Percentiles rank a stretch among this genome's conserved stretches.
Evolutionary conservation across 2,329 filamentous ascomycete genomes (phyloP).

Genomic region (Amauroascus niger): DNA sequence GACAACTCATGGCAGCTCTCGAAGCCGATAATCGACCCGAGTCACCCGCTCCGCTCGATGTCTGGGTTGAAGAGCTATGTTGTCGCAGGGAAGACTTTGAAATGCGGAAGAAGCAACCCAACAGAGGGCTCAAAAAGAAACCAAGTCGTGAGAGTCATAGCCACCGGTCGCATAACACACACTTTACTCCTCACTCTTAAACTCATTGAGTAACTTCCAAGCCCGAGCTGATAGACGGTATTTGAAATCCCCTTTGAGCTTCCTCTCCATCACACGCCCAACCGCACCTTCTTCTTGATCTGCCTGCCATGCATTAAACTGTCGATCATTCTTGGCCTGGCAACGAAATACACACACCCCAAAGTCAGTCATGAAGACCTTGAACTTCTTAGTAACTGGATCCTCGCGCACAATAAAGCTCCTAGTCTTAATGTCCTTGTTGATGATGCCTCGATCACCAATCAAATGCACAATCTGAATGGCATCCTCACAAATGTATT

Average conservation of each 20-base stretch:
- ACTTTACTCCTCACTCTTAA: too few species aligned
- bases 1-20: too few species aligned
- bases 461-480: slow-evolving; percentile 17
- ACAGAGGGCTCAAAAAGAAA: too few species aligned
- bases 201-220: slow-evolving; percentile 6
- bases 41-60: too few species aligned
- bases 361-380: slow-evolving; percentile 17
- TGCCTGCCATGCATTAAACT: slow-evolving; percentile 16
- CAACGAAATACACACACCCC: slow-evolving; percentile 15
- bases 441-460: slow-evolving; percentile 17
- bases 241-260: slow-evolving; percentile 14
- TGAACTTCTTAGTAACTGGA: not conserved
- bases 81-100: too few species aligned
- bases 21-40: too few species aligned
- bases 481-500: slow-evolving; percentile 20
- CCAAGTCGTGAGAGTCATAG: too few species aligned
- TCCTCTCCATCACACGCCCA: slow-evolving; percentile 16
- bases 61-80: too few species aligned
- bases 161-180: too few species aligned
- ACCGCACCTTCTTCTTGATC: slow-evolving; percentile 18
- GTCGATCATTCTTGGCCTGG: slow-evolving; percentile 13
- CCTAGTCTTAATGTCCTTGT: slow-evolving; percentile 19
- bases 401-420: slow-evolving; percentile 16
- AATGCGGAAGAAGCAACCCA: too few species aligned
- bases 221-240: slow-evolving; percentile 16